Conservation (phyloP, 2,329 filamentous ascomycete species). For the Lizonia empirigonia region DNA sequence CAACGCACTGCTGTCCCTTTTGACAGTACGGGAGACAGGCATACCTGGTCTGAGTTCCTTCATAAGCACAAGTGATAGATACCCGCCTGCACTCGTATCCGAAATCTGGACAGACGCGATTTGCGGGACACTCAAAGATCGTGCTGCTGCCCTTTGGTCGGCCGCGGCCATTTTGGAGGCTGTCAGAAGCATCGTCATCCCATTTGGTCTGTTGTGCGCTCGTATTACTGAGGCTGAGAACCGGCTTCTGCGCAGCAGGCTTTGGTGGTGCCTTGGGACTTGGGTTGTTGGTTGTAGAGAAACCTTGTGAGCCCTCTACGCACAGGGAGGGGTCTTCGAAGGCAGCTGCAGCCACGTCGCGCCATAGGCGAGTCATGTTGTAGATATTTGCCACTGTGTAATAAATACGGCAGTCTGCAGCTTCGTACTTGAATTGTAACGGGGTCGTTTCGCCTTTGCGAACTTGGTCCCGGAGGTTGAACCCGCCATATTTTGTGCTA, state of each 20-base stretch:
- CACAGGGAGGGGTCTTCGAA: slow-evolving; percentile 41
- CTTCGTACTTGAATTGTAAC: slow-evolving; percentile 48
- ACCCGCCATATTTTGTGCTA: slow-evolving; percentile 27
- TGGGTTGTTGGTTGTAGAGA: slow-evolving; percentile 8
- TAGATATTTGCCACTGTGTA: slow-evolving; percentile 45
- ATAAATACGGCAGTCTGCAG: slow-evolving; percentile 49
- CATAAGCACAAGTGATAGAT: too few relatives aligned
- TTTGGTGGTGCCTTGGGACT: background rate
- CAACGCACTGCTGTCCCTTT: too few relatives aligned
- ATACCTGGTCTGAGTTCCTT: too few relatives aligned
- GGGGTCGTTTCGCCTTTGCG: slow-evolving; percentile 38
- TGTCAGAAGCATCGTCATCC: background rate
- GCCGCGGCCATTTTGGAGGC: too few relatives aligned
- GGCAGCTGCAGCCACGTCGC: slow-evolving; percentile 40
- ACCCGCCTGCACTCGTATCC: too few relatives aligned
- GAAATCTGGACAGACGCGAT: background rate
- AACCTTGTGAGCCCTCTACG: slow-evolving; percentile 41
- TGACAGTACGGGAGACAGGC: too few relatives aligned
- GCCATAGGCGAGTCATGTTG: slow-evolving; percentile 48
- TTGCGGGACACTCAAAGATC: too few relatives aligned
- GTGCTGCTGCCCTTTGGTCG: too few relatives aligned
- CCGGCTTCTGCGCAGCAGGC: background rate
- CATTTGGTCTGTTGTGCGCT: background rate
- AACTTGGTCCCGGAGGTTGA: slow-evolving; percentile 51
- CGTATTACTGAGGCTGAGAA: background rate